Base-by-base conservation (phyloP, 176 grass and related monocot genomes). In the Triticum aestivum region DNA sequence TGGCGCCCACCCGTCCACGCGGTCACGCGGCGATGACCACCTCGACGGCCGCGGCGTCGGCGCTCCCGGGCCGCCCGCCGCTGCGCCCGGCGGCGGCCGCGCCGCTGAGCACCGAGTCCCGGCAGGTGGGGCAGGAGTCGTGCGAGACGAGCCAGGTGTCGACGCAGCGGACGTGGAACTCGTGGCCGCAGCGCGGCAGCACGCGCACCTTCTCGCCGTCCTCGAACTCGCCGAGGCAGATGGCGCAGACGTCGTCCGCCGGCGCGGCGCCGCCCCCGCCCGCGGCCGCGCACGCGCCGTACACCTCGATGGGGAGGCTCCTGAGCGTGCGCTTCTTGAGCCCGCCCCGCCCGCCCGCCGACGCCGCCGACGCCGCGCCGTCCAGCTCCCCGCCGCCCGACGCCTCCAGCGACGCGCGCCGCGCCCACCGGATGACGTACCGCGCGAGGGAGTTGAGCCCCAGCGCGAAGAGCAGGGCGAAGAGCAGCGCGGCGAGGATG, bases 211-310 rank as follows among this genome's bases (percentile, higher is more conserved):
- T 93, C 77, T 97, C 91, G 80, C 91, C 91, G 86, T 95, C 95
- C 47, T 89, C 83, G 91, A 93, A 97, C 83, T 97, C 92, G 42
- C 88, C 90, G 63, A 97, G 92, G 89, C 95, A 97, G 84, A 97
- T 97, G n/a, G 91, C 90, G 87, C 95, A 97, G 3, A 91, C 86
- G 59, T 97, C 91, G 8, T 80, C 75, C 27, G 61, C 89, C 4
- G 69, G 39, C 3, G 73, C 38, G 2, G 67, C 35, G 6, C 81
- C 35, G 5, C 81, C 91, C n/a, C 42, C 42, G 42, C n/a, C 47
- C 12, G 41, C 86, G 34, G 69, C 75, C 37, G 72, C 39, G 84
- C 88, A 89, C 81, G 69, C 83, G 69, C 82, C 91, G 87, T 95
- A 97, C 58, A 95, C 92, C 61, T 94, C 92, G 17, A 92, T 32